Evolutionary conservation across 139 green algal genomes (phyloP), one percentile per base, ranked within the genome.

Genomic region (Edaphochlamys debaryana): DNA sequence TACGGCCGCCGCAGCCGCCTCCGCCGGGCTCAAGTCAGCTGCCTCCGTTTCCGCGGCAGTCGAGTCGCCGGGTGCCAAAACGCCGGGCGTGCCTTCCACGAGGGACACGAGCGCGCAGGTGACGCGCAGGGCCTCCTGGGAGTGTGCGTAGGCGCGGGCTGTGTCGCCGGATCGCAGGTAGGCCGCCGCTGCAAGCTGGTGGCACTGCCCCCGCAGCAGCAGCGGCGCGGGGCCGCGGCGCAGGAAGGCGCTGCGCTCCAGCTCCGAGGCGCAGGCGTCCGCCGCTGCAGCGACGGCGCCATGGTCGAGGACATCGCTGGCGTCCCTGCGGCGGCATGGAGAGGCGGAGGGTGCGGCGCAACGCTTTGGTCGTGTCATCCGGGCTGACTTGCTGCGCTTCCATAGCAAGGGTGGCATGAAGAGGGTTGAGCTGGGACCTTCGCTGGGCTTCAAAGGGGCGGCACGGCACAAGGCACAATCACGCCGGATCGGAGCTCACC

Each of bases 61-160:
- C 45, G 45, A 54, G 54, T 20, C 54, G 17, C 11, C 7, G 54
- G 17, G 27, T 63, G 54, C 9, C 17, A 7, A 8, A 27, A 9
- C 13, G 45, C 11, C 11, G 11, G 9, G 45, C 45, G 45, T 22
- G 62, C n/a, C 32, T 0, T 73, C 63, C 0, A 82, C 19, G 8
- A 36, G 9, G 6, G 38, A 23, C 23, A 79, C 69, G 7, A 84
- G 58, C 23, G 40, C 45, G 34, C 68, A 67, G 6, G 84, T 82
- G 34, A 88, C 66, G 6, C 69, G 69, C 37, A 88, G 84, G 6
- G 84, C 78, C 70, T 88, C 77, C 48, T 88, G 77, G 19, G 63
- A 64, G 7, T 82, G 73, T n/a, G 54, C 34, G 52, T 83, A 77
- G 29, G 82, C 82, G 6, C 4, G 40, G 7, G 41, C 50, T 4